Conservation (phyloP, 306 rosid genomes). For the Castanospermum australe region DNA sequence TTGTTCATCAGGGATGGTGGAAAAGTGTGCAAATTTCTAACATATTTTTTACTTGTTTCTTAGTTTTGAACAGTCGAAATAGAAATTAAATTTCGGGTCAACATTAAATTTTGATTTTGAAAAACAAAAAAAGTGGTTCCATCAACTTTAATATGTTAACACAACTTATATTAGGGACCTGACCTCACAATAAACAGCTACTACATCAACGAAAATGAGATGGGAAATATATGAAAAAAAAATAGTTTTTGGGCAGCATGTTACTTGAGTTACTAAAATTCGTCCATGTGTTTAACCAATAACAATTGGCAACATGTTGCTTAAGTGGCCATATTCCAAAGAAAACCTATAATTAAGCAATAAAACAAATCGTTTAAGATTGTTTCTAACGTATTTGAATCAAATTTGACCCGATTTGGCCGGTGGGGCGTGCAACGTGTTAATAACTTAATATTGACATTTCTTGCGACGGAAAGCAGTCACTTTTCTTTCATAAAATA, state of each 20-base stretch:
- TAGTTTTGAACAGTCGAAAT: neutral
- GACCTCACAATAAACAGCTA: neutral
- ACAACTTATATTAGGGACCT: neutral
- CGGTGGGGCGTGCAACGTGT: constrained; percentile 47
- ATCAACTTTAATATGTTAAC: constrained; percentile 11
- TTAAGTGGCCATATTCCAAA: neutral
- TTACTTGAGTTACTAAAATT: constrained; percentile 17
- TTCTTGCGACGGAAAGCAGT: constrained; percentile 24
- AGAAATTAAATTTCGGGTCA: neutral
- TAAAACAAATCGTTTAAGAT: neutral
- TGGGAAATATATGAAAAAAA: neutral
- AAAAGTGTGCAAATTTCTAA: constrained; percentile 2
- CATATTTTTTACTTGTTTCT: neutral
- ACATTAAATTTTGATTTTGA: neutral
- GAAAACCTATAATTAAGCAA: neutral
- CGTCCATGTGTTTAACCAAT: constrained; percentile 19
- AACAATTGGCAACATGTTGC: constrained; percentile 14
- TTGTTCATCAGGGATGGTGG: constrained; percentile 15
- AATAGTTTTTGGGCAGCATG: neutral
- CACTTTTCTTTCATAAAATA: constrained; percentile 30
- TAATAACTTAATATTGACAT: constrained; percentile 20
- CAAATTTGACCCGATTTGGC: constrained; percentile 41
- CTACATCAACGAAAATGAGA: neutral
- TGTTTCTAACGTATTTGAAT: constrained; percentile 36
- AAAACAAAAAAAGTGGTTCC: neutral